phyloP scores from a whole-genome alignment of 352 stramenopile species.

The Globisporangium megalacanthum region DNA sequence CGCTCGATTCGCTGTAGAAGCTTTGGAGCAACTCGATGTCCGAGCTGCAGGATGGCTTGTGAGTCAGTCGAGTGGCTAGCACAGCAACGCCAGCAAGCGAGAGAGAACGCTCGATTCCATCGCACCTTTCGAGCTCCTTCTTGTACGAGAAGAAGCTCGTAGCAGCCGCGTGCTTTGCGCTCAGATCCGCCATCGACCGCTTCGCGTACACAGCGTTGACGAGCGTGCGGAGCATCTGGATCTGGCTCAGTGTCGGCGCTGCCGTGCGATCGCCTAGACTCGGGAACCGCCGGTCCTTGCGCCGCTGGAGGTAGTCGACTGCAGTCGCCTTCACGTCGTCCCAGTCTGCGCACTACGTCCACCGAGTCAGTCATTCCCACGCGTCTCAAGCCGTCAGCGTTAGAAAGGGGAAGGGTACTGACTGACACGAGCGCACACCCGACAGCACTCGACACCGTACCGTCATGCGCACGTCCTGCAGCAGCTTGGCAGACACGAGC shows the following conservation, averaged over 20 bases:
- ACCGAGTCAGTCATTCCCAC: too few relatives aligned
- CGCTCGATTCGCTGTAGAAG: slow-evolving; percentile 41
- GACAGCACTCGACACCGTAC: slow-evolving; percentile 18
- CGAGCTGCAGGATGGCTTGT: slow-evolving; percentile 21
- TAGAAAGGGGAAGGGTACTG: neutral
- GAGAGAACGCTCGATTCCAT: neutral
- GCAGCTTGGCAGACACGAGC: slow-evolving; percentile 43
- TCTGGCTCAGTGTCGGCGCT: slow-evolving; percentile 29
- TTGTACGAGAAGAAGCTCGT: slow-evolving; percentile 57
- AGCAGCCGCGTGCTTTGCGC: slow-evolving; percentile 30
- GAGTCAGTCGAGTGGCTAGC: neutral
- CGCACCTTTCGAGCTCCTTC: slow-evolving; percentile 73
- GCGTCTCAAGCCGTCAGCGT: neutral
- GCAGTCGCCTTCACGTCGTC: slow-evolving; percentile 25
- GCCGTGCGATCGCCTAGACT: slow-evolving; percentile 23
- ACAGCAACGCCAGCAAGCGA: neutral
- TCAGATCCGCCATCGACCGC: slow-evolving; percentile 49
- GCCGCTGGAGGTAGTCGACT: slow-evolving; percentile 50
- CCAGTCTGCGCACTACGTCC: slow-evolving; percentile 52
- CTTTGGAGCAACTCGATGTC: slow-evolving; percentile 53
- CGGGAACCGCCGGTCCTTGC: slow-evolving; percentile 37
- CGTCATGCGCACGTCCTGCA: slow-evolving; percentile 66
- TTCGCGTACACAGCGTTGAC: slow-evolving; percentile 63
- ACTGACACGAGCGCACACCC: too few relatives aligned
- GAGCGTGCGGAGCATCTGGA: slow-evolving; percentile 48